Evolutionary conservation across 2,329 filamentous ascomycete species (phyloP), one percentile per base, ranked within the genome.

Genomic region (Aureobasidium sp.): DNA sequence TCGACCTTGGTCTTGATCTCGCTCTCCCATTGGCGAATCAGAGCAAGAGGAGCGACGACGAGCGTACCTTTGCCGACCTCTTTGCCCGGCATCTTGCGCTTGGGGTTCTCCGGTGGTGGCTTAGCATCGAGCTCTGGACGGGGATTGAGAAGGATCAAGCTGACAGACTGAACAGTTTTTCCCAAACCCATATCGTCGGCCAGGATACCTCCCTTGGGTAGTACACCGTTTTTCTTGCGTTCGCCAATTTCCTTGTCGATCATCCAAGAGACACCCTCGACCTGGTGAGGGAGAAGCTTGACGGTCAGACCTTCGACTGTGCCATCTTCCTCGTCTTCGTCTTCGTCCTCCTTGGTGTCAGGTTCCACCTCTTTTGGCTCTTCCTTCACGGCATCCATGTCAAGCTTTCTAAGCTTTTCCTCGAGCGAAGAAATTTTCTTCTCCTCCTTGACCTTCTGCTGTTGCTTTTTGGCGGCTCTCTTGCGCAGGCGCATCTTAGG

Each of bases 181-280:
- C 94, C 94, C 15, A 97, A 79, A 67, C 93, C 93, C 93, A 97
- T 95, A 67, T 99, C 94, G 70, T 99, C 94, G 19, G 94, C 94
- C 39, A 99, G 82, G 65, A 99, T 96, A 19, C 94, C 94, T 39
- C 94, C 94, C 68, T 95, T 94, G 33, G 93, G 91, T 11, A 95
- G 82, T 0, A 85, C 80, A 4, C 82, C 84, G 62, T 89, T 90
- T 68, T 87, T 88, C 77, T 94, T 96, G 64, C 89, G 85, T 19
- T 86, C 85, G 2, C 93, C 92, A 12, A 91, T 86, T 75, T 99
- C 94, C 69, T 95, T 91, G 63, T 92, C 89, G 61, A 84, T 87
- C 91, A 99, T 96, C 93, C 94, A 99, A 62, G 87, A 85, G 0
- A 97, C 88, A 68, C 94, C 94, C 61, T 96, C 90, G 15, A 97